These are phyloP conservation scores for Claviceps citrina DNA, from an alignment of 2,329 filamentous ascomycete species.

Conservation along the genomic window DNA sequence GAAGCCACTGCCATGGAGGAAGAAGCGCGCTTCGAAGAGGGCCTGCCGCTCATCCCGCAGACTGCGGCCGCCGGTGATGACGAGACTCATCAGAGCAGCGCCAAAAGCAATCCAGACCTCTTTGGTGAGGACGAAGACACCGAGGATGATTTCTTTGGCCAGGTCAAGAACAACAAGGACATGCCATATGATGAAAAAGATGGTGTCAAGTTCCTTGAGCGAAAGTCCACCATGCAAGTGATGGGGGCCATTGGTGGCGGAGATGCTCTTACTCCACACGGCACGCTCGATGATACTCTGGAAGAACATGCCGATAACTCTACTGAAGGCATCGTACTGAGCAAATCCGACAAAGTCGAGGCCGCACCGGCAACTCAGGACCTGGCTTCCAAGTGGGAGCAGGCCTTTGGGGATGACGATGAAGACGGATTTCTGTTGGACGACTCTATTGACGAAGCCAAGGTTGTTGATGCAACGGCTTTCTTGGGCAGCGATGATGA, in stretches of 20 bases:
- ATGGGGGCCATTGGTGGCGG: conserved; percentile 32
- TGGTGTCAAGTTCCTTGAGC: conserved; percentile 29
- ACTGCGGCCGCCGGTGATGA: conserved; percentile 6
- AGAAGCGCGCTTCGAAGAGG: conserved; percentile 54
- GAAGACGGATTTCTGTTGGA: conserved; percentile 49
- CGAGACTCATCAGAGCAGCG: conserved; percentile 7
- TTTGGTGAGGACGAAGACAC: conserved; percentile 34
- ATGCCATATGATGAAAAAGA: conserved; percentile 8
- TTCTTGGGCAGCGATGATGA: conserved; percentile 75
- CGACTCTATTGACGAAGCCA: conserved; percentile 29
- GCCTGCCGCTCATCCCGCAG: conserved; percentile 44
- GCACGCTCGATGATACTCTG: conserved; percentile 17
- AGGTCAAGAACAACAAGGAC: conserved; percentile 25
- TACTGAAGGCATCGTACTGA: conserved; percentile 4
- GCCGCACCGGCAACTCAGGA: conserved; percentile 36
- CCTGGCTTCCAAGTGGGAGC: conserved; percentile 68
- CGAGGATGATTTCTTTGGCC: conserved; percentile 49
- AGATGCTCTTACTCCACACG: conserved; percentile 15
- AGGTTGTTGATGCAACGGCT: conserved; percentile 42
- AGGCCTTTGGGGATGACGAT: conserved; percentile 63
- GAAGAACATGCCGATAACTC: conserved; percentile 14
- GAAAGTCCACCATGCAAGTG: conserved; percentile 57
- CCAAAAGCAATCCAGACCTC: conserved; percentile 13
- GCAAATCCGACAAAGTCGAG: conserved; percentile 5
- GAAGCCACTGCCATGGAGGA: conserved; percentile 26